Evolutionary conservation across 257 asterid genomes (phyloP), one percentile per base, ranked within the genome.

Genomic region (Mitragyna speciosa): DNA sequence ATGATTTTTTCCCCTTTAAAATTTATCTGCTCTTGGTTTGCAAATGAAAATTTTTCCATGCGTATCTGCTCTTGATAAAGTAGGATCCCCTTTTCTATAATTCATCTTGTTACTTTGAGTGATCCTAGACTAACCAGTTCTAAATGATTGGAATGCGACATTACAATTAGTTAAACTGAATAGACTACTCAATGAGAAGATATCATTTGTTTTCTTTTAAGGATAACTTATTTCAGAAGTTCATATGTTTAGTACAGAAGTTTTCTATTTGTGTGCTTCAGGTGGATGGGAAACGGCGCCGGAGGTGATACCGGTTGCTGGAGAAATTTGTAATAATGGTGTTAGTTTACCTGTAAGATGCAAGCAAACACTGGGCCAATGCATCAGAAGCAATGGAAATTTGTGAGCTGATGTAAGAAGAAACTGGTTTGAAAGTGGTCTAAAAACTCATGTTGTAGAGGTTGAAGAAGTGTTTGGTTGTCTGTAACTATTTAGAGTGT

Each of bases 211-310:
- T 7, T 15, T 28, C 47, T 22, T n/a, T 58, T 74, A 14, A 9
- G 7, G 9, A 36, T 30, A 17, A 22, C 73, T 43, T 70, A 16
- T 70, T 43, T 45, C 24, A 16, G 75, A 10, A 28, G 19, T 28
- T 26, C 16, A 64, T 3, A 12, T 28, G 17, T 28, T 12, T 64
- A 61, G 28, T 26, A 12, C 28, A n/a, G 30, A 63, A 5, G 7
- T 63, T 63, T 45, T 12, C 7, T 76, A 9, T 30, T 2, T 70
- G 75, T 76, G 73, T 56, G 65, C 69, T 87, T 80, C 91, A 93
- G 98, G 97, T 92, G 83, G 93, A 89, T 59, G 84, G 92, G 75
- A 94, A 94, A 84, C 90, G 97, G 72, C 93, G 98, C 17, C 85
- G 98, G 84, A 88, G 93, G 89, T 89, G 87, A 89, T 65, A 16